Conservation (phyloP, 805 yeast genomes). For the Hanseniaspora hatyaiensis region DNA sequence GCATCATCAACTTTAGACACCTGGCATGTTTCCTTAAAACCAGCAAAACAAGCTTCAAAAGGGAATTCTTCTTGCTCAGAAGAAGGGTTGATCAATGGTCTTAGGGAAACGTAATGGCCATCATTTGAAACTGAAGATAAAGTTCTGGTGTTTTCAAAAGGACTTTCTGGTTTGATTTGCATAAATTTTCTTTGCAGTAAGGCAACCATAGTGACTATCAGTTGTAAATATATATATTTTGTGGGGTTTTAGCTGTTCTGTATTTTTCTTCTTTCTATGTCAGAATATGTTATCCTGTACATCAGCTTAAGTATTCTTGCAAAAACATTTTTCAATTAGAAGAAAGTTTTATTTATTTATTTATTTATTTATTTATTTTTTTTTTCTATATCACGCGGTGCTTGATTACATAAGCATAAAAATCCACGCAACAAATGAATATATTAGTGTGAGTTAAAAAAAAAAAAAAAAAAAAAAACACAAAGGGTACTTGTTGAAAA, state of each 20-base stretch:
- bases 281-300: background rate
- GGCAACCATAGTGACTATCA: slow-evolving; percentile 23
- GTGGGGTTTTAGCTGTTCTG: background rate
- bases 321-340: too few species aligned
- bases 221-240: background rate
- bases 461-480: too few species aligned
- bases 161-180: slow-evolving; percentile 23
- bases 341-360: too few species aligned
- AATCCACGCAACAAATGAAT: too few species aligned
- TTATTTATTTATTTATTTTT: too few species aligned
- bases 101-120: slow-evolving; percentile 30
- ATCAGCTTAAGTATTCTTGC: too few species aligned
- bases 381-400: too few species aligned
- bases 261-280: background rate
- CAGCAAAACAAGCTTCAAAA: slow-evolving; percentile 51
- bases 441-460: too few species aligned
- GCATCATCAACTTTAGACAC: slow-evolving; percentile 27
- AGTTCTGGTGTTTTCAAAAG: slow-evolving; percentile 27
- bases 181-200: slow-evolving; percentile 27
- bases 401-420: too few species aligned
- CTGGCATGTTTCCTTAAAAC: slow-evolving; percentile 34
- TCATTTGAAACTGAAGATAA: slow-evolving; percentile 26
- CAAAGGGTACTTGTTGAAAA: too few species aligned
- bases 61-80: slow-evolving; percentile 30
- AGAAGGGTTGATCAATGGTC: slow-evolving; percentile 29